Base-by-base conservation (phyloP, 1,284 basidiomycete species). In the Cryptococcus sp. region DNA sequence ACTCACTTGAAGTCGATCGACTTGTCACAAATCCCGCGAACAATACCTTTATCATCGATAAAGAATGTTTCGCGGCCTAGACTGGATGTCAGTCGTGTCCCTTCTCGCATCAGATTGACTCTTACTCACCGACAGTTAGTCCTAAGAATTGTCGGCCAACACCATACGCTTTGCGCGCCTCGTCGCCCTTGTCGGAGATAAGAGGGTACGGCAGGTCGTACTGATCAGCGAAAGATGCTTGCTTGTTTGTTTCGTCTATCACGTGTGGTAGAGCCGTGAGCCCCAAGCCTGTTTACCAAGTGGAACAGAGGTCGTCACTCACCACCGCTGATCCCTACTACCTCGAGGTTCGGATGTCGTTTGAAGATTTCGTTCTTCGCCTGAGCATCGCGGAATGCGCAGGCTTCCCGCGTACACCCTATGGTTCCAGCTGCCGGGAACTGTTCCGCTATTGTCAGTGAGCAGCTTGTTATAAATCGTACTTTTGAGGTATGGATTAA, bases 371-470 rank as follows among this genome's bases (percentile, higher is more conserved):
- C 82, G 61, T 87, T 86, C 65, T 86, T 83, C 50, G 81, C 82
- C 52, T 89, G 77, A 3, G 87, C 87, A 79, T 91, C 87, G 23
- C 89, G 83, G 75, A 92, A 89, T 52, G 85, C 81, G 66, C 88
- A 90, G 1, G 87, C 89, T 74, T 91, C 85, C 68, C 83, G 86
- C 10, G 87, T 91, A 74, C 89, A 91, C 4, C 87, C 88, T 58
- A 80, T 86, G 1, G 87, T 84, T 3, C 59, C 61, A 1, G 86
- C 88, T 60, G 63, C 54, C 17, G 70, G 68, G 53, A 69, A 74
- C 69, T 72, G 50, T 2, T 39, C 43, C 44, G 25, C 37, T 54
- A 29, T 10, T 52, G 41, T 55, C 47, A 61, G 51, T 26, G 40
- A 43, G 17, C 23, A 20, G 22, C 15, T 5, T 38, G 26, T n/a